Percentiles rank a stretch among this genome's conserved stretches.
Conservation (phyloP, 2,329 filamentous ascomycete species). For the Ceratocystis lukuohia region DNA sequence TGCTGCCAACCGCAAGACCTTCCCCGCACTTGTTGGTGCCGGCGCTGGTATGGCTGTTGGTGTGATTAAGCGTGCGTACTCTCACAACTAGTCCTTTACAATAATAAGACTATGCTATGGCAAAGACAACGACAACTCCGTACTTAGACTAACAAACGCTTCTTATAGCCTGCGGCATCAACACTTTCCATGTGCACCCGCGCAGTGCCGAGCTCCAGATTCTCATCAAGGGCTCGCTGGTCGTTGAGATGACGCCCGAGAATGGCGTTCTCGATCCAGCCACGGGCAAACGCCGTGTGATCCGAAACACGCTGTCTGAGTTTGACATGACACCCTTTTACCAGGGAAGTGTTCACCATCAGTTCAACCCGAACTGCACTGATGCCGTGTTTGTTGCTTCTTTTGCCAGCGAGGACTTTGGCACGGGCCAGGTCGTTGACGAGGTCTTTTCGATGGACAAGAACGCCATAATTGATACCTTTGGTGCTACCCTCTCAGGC, state of each 20-base stretch:
- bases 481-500: conserved; percentile 34
- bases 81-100: conserved; percentile 14
- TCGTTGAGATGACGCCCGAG: conserved; percentile 41
- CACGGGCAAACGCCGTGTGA: conserved; percentile 30
- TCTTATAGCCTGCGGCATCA: conserved; percentile 37
- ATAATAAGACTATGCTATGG: neutral
- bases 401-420: conserved; percentile 39
- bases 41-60: conserved; percentile 39
- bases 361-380: conserved; percentile 43
- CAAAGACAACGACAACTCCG: conserved; percentile 8
- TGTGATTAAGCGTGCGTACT: conserved; percentile 31
- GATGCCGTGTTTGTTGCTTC: conserved; percentile 37
- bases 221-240: conserved; percentile 35
- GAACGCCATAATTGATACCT: conserved; percentile 34
- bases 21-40: conserved; percentile 42
- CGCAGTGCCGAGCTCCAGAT: conserved; percentile 41
- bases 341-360: conserved; percentile 40
- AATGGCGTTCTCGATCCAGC: conserved; percentile 33
- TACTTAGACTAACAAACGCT: neutral
- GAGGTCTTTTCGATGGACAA: conserved; percentile 36
- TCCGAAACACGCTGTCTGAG: conserved; percentile 30
- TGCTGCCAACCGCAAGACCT: conserved; percentile 41
- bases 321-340: conserved; percentile 42
- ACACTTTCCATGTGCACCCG: conserved; percentile 43
- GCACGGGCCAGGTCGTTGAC: conserved; percentile 38